Conservation (phyloP, 176 grass and related monocot genomes). For the barley (Hordeum vulgare) region MorexV3_pseudomolecules_assembly NC_058519.1:659772749-659773248, state of each 20-base stretch:
- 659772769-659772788: slow-evolving; percentile 69
- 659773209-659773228: accelerated
- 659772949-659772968: neutral
- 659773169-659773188: neutral
- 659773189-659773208: neutral
- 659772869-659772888: neutral
- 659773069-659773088: neutral
- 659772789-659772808: slow-evolving; percentile 41
- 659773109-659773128: neutral
- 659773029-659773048: no score
- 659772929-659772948: neutral
- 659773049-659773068: neutral
- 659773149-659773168: neutral
- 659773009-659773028: neutral
- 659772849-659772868: neutral
- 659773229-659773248: neutral
- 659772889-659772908: neutral
- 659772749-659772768: slow-evolving; percentile 69
- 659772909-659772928: neutral
- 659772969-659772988: neutral
- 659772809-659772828: slow-evolving; percentile 42
- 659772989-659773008: neutral
- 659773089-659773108: neutral
- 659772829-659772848: slow-evolving; percentile 48
- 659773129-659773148: neutral